A percentile compares a stretch with the other conserved stretches of the same genome.
phyloP scores from a whole-genome alignment of 2,329 filamentous ascomycete genomes.

The Cytospora chrysosperma region DNA sequence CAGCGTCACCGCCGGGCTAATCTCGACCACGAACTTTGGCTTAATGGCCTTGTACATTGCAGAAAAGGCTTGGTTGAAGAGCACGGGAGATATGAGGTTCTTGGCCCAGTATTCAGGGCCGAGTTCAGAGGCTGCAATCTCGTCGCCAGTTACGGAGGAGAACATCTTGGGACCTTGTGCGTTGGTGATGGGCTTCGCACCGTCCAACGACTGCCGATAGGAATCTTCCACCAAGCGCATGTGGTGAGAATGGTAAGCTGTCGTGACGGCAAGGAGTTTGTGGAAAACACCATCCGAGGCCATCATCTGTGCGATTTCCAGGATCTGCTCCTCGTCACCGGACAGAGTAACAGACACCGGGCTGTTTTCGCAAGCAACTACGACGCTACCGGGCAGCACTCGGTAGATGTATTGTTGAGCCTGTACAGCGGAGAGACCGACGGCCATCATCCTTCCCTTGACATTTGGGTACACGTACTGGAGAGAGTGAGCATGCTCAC shows the following conservation, averaged over 20 bases:
- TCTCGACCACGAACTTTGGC: conserved; percentile 41
- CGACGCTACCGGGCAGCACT: conserved; percentile 26
- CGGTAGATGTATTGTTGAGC: conserved; percentile 31
- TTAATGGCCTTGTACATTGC: conserved; percentile 31
- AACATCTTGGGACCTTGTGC: conserved; percentile 34
- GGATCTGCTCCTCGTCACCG: conserved; percentile 36
- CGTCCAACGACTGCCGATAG: conserved; percentile 35
- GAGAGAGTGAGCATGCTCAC: conserved; percentile 36
- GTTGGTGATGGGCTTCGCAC: conserved; percentile 23
- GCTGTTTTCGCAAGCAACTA: conserved; percentile 47
- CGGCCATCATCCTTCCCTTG: conserved; percentile 44
- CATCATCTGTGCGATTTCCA: conserved; percentile 35
- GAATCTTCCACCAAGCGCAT: conserved; percentile 40
- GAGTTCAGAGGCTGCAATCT: conserved; percentile 28
- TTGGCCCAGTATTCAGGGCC: conserved; percentile 44
- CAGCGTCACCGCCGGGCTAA: conserved; percentile 41
- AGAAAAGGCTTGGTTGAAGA: conserved; percentile 42
- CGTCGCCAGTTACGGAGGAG: conserved; percentile 38
- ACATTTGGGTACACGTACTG: conserved; percentile 29
- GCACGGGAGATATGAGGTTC: conserved; percentile 47
- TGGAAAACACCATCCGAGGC: conserved; percentile 34
- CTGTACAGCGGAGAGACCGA: conserved; percentile 35
- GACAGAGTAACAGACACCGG: conserved; percentile 45
- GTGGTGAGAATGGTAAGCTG: conserved; percentile 46
- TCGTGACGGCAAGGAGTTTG: conserved; percentile 37